Conservation (phyloP, 768 basidiomycete species). For the Dictyophora rubrovolvata region DNA sequence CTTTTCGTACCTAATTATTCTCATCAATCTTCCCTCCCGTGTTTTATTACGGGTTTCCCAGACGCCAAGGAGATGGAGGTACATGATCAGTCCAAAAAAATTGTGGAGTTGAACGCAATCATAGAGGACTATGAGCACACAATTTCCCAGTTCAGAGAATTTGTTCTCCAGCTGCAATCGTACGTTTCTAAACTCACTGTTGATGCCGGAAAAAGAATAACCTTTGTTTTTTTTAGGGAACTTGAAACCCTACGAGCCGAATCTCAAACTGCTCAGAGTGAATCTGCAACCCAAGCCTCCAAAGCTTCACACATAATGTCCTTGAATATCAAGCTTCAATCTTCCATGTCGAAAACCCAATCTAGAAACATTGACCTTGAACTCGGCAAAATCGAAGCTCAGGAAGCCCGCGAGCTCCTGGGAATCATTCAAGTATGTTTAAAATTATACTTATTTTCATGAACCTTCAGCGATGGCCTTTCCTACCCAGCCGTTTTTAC, state of each 20-base stretch:
- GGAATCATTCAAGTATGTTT: constrained; percentile 64
- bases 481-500: constrained; percentile 67
- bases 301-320: constrained; percentile 93
- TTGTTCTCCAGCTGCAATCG: constrained; percentile 78
- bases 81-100: constrained; percentile 54
- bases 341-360: constrained; percentile 83
- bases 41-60: constrained; percentile 22
- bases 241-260: constrained; percentile 75
- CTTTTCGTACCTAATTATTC: background rate
- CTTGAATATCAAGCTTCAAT: constrained; percentile 89
- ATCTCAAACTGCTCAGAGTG: constrained; percentile 74
- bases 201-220: background rate
- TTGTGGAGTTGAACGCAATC: constrained; percentile 62
- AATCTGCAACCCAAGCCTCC: constrained; percentile 72
- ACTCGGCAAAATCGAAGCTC: constrained; percentile 73
- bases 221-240: constrained; percentile 48
- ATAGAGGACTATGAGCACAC: constrained; percentile 83
- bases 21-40: background rate
- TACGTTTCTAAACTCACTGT: constrained; percentile 24
- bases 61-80: constrained; percentile 63
- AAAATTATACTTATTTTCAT: background rate
- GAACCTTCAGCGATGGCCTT: background rate
- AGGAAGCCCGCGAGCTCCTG: constrained; percentile 71
- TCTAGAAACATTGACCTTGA: constrained; percentile 85
- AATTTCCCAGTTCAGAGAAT: constrained; percentile 85